Evolutionary conservation across 768 basidiomycete genomes (phyloP).

Genomic region (Termitomyces sp.): DNA sequence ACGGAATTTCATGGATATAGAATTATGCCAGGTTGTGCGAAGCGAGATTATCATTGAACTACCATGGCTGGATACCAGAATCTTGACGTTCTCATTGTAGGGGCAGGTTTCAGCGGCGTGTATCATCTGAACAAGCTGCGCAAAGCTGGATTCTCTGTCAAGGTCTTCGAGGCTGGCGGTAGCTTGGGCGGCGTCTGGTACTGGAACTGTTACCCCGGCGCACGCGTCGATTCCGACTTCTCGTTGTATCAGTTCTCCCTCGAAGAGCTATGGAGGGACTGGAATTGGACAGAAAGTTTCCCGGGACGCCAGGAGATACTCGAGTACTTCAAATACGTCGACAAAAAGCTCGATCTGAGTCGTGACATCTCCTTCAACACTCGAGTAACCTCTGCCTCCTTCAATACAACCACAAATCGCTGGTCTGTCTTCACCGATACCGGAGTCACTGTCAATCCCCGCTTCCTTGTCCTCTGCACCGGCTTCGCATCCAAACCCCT

Average conservation of each 20-base stretch:
- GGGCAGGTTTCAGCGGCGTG: constrained; percentile 21
- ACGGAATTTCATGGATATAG: no score
- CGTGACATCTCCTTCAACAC: constrained; percentile 20
- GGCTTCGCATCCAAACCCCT: constrained; percentile 21
- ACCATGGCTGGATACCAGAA: not conserved
- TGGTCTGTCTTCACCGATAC: constrained; percentile 19
- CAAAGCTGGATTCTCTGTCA: constrained; percentile 14
- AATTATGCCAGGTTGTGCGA: no score
- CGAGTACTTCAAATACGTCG: constrained; percentile 20
- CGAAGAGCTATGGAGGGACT: constrained; percentile 22
- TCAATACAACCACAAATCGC: constrained; percentile 11
- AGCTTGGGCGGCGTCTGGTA: constrained; percentile 23
- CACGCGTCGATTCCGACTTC: constrained; percentile 22
- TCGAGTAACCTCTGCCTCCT: constrained; percentile 17
- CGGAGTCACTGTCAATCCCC: constrained; percentile 13
- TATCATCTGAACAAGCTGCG: constrained; percentile 16
- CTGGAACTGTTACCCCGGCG: constrained; percentile 24
- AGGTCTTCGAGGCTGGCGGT: constrained; percentile 18
- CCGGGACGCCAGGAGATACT: constrained; percentile 15
- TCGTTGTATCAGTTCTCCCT: constrained; percentile 21
- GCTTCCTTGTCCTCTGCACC: constrained; percentile 21
- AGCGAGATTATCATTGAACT: not conserved
- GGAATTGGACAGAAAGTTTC: constrained; percentile 16
- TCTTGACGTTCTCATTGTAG: constrained; percentile 21
- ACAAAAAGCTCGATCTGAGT: constrained; percentile 20